phyloP scores from a whole-genome alignment of 1,139 yeast species.

The Oligophagozyma castellii region DNA sequence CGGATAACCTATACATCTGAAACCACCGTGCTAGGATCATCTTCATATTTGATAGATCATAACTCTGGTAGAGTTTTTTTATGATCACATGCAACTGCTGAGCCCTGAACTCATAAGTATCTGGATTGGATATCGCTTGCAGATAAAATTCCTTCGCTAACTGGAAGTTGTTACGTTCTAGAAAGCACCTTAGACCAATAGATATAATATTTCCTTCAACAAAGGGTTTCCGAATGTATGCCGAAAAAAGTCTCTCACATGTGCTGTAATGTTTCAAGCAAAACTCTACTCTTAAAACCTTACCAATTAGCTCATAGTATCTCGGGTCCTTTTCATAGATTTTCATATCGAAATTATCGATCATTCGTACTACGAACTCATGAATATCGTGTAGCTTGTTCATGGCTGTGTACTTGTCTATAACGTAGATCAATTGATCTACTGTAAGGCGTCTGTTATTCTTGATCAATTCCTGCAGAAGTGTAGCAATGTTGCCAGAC shows the following conservation, averaged over 20 bases:
- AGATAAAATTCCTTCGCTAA: conserved; percentile 22
- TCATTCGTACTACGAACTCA: no score
- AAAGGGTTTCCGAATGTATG: conserved; percentile 15
- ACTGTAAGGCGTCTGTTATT: conserved; percentile 8
- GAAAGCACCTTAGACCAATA: conserved; percentile 19
- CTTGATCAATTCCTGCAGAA: conserved; percentile 6
- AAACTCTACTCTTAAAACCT: conserved; percentile 10
- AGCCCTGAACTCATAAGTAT: conserved; percentile 15
- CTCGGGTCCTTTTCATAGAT: no score
- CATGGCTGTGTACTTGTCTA: no score
- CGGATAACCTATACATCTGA: no score
- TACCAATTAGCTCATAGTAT: conserved; percentile 7
- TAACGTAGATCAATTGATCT: conserved; percentile 12
- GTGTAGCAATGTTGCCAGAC: conserved; percentile 5
- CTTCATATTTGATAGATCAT: conserved; percentile 12
- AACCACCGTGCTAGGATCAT: conserved; percentile 16
- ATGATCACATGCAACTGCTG: conserved; percentile 10
- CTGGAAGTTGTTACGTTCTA: conserved; percentile 17
- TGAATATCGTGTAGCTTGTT: no score
- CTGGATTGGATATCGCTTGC: conserved; percentile 18
- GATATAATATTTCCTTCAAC: conserved; percentile 11
- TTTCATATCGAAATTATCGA: no score
- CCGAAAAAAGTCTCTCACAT: conserved; percentile 18
- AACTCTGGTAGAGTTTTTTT: conserved; percentile 8
- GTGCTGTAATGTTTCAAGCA: conserved; percentile 10